A percentile compares a stretch with the other conserved stretches of the same genome.
Conservation (phyloP, 768 basidiomycete species). For the Mycena pura region DNA sequence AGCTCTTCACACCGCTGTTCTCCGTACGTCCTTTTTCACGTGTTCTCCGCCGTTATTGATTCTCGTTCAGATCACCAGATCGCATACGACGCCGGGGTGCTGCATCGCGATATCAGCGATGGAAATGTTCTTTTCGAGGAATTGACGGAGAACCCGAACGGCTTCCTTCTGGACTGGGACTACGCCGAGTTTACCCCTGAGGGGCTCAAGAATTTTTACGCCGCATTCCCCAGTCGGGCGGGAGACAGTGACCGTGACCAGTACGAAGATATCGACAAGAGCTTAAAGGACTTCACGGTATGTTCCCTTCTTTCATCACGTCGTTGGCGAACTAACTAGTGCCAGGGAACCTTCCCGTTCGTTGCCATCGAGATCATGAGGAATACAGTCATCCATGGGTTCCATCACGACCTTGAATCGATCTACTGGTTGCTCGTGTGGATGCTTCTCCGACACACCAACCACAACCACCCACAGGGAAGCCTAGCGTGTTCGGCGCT, state of each 20-base stretch:
- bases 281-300: constrained; percentile 8
- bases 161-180: constrained; percentile 19
- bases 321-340: neutral
- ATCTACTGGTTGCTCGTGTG: constrained; percentile 18
- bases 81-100: constrained; percentile 11
- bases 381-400: neutral
- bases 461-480: neutral
- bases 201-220: neutral
- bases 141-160: neutral
- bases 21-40: neutral
- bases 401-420: constrained; percentile 11
- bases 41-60: neutral
- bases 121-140: constrained; percentile 13
- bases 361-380: constrained; percentile 13
- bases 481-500: neutral
- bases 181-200: constrained; percentile 9
- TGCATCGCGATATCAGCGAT: constrained; percentile 21
- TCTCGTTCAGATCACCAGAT: neutral
- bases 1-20: neutral
- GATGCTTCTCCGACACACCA: constrained; percentile 13
- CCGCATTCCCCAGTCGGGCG: neutral
- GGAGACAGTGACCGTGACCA: no score
- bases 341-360: constrained; percentile 17
- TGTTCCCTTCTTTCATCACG: neutral
- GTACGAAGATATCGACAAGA: neutral